Evolutionary conservation across 2,329 filamentous ascomycete genomes (phyloP).

Genomic region (Alternaria triticina): DNA sequence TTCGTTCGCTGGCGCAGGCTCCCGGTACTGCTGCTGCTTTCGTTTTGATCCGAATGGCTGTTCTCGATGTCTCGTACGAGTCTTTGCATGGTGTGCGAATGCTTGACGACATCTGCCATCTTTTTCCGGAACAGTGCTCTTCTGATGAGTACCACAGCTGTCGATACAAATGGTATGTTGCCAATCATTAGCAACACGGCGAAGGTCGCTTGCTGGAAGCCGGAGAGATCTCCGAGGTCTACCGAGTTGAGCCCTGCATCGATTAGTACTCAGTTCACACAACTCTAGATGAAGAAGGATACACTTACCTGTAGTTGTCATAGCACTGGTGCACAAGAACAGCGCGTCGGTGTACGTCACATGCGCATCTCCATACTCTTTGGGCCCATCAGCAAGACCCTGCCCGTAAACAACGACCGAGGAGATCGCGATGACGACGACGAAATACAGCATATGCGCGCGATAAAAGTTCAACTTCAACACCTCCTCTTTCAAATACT

Average conservation of each 20-base stretch:
- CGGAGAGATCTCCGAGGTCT: constrained; percentile 30
- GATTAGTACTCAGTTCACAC: neutral
- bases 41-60: constrained; percentile 3
- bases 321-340: constrained; percentile 38
- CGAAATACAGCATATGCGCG: constrained; percentile 41
- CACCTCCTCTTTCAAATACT: constrained; percentile 24
- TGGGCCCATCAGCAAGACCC: constrained; percentile 31
- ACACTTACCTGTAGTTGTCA: constrained; percentile 37
- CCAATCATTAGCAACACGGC: constrained; percentile 37
- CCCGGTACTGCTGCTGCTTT: constrained; percentile 9
- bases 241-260: constrained; percentile 34
- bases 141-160: constrained; percentile 35
- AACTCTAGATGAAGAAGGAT: neutral
- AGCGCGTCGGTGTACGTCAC: constrained; percentile 37
- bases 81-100: constrained; percentile 32
- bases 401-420: constrained; percentile 40
- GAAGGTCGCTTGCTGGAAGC: constrained; percentile 37
- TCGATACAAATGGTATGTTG: constrained; percentile 40
- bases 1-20: constrained; percentile 8
- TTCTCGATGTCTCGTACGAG: constrained; percentile 35
- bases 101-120: constrained; percentile 35
- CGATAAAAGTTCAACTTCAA: constrained; percentile 32
- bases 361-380: constrained; percentile 20
- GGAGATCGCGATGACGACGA: constrained; percentile 31
- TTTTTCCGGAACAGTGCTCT: constrained; percentile 34